These are phyloP conservation scores for Pestalotiopsis sp. DNA, from an alignment of 2,329 filamentous ascomycete species.

Conservation along the genomic window DNA sequence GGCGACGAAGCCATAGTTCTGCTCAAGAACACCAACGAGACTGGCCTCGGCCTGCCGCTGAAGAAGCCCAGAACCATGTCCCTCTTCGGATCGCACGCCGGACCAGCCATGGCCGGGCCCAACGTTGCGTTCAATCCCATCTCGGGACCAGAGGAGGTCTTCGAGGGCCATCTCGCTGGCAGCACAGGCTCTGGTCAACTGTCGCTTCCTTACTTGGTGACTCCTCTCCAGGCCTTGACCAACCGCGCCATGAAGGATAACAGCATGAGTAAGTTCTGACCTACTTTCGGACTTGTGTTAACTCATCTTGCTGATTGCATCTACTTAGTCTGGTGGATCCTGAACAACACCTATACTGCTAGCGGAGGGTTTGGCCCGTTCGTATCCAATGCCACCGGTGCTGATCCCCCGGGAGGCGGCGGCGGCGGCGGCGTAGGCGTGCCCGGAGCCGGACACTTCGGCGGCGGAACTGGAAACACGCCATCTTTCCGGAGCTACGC, in stretches of 20 bases:
- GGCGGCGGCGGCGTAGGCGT: conserved; percentile 21
- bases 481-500: conserved; percentile 18
- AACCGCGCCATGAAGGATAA: conserved; percentile 43
- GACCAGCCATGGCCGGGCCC: conserved; percentile 57
- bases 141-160: conserved; percentile 10
- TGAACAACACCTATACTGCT: conserved; percentile 34
- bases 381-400: not conserved
- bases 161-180: conserved; percentile 43
- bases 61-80: conserved; percentile 44
- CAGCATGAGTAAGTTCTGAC: conserved; percentile 17
- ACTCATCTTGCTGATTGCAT: not conserved
- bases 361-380: not conserved
- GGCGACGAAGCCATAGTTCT: conserved; percentile 59
- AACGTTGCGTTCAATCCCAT: conserved; percentile 14
- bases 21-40: conserved; percentile 57
- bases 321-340: conserved; percentile 43
- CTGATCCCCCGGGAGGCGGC: not conserved
- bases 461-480: conserved; percentile 12
- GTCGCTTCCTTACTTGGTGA: conserved; percentile 54
- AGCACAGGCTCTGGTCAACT: conserved; percentile 56
- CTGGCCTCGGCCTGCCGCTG: conserved; percentile 55
- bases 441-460: conserved; percentile 19
- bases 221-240: conserved; percentile 53
- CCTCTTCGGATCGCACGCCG: conserved; percentile 58
- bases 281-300: accelerated